Evolutionary conservation across 2,329 filamentous ascomycete genomes (phyloP).

Genomic region (Trichoderma sp.): DNA sequence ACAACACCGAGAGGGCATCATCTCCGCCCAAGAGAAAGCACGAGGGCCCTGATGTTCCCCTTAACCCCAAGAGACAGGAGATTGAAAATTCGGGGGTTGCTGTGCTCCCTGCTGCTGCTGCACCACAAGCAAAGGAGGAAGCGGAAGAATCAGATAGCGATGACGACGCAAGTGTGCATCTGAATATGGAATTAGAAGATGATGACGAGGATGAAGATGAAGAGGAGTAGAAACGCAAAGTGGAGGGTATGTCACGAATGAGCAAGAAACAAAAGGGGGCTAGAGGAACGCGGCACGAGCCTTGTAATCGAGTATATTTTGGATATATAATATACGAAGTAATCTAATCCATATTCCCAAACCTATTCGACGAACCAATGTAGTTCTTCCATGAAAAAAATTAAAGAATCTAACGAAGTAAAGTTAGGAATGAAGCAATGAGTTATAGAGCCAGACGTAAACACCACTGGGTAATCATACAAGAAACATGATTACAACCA

Average conservation of each 20-base stretch:
- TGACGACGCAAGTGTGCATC: slow-evolving; percentile 59
- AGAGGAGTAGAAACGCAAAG: slow-evolving; percentile 22
- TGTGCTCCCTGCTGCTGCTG: slow-evolving; percentile 7
- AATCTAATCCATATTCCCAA: slow-evolving; percentile 1
- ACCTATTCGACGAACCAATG: neutral
- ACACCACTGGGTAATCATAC: neutral
- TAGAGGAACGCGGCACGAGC: slow-evolving; percentile 5
- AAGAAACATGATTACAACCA: neutral
- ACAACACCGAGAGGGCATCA: slow-evolving; percentile 31
- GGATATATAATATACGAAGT: slow-evolving; percentile 11
- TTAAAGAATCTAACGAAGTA: neutral
- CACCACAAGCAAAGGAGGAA: slow-evolving; percentile 32
- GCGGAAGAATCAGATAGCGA: slow-evolving; percentile 44
- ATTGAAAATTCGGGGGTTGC: slow-evolving; percentile 38
- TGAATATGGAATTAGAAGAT: slow-evolving; percentile 63
- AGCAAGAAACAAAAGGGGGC: neutral
- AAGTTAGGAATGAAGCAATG: neutral
- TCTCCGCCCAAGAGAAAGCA: slow-evolving; percentile 47
- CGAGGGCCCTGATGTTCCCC: slow-evolving; percentile 41
- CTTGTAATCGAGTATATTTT: slow-evolving; percentile 23
- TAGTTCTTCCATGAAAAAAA: neutral
- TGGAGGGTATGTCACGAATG: neutral
- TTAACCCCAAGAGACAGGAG: slow-evolving; percentile 48
- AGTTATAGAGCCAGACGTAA: neutral
- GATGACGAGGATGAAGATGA: slow-evolving; percentile 43